A percentile compares a stretch with the other conserved stretches of the same genome.
These are phyloP conservation scores for Craterostigma plantagineum DNA, from an alignment of 257 asterid species.

Conservation along the genomic window DNA sequence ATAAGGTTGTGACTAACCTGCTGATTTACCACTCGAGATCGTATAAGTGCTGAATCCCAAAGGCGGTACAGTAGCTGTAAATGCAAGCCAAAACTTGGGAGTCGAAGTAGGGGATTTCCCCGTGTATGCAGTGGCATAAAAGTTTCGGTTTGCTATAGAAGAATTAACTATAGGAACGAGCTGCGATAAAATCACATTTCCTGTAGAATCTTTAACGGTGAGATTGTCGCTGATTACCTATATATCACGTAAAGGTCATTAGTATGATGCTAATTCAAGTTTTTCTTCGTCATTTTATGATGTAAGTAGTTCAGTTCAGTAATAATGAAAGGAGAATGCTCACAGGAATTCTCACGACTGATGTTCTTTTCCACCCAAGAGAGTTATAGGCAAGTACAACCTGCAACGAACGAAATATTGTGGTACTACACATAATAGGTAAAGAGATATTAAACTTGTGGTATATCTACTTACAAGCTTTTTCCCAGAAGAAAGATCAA, in stretches of 20 bases:
- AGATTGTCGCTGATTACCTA: slow-evolving; percentile 56
- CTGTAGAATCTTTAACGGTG: slow-evolving; percentile 52
- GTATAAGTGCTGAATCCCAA: slow-evolving; percentile 69
- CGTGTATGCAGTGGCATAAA: slow-evolving; percentile 39
- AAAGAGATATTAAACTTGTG: slow-evolving; percentile 2
- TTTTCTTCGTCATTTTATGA: background rate
- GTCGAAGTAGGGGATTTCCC: slow-evolving; percentile 31
- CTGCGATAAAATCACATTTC: slow-evolving; percentile 55
- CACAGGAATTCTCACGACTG: slow-evolving; percentile 75
- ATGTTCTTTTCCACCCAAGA: slow-evolving; percentile 77
- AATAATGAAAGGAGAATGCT: slow-evolving; percentile 27
- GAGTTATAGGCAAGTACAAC: slow-evolving; percentile 74
- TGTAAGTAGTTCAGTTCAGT: background rate
- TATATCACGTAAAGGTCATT: slow-evolving; percentile 12
- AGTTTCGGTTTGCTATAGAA: slow-evolving; percentile 28
- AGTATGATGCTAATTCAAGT: no score
- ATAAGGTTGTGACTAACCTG: slow-evolving; percentile 18
- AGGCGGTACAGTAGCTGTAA: slow-evolving; percentile 63
- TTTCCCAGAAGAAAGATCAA: slow-evolving; percentile 47
- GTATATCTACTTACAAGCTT: slow-evolving; percentile 36
- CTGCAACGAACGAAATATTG: slow-evolving; percentile 26
- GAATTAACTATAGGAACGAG: slow-evolving; percentile 51
- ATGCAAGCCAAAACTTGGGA: slow-evolving; percentile 67
- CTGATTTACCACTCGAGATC: slow-evolving; percentile 26
- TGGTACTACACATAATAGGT: no score